Conservation (phyloP, 2,329 filamentous ascomycete genomes). For the Colletotrichum abscissum region DNA sequence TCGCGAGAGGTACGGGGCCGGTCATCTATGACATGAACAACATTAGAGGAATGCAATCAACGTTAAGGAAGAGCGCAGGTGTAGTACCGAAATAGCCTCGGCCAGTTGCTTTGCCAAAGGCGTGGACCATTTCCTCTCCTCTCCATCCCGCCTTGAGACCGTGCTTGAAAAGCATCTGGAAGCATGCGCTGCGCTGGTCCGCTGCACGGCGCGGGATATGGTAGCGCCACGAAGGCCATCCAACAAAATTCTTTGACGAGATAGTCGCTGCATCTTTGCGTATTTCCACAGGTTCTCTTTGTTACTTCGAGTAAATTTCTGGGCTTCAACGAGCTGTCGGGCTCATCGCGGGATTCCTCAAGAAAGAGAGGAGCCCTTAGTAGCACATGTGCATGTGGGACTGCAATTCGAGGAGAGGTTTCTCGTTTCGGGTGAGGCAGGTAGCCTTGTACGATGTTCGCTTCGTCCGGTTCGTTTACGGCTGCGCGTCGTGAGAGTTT, state of each 20-base stretch:
- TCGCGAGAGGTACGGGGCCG: conserved; percentile 89
- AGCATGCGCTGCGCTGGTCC: background rate
- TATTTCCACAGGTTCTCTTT: background rate
- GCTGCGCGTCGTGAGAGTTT: background rate
- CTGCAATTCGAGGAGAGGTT: background rate
- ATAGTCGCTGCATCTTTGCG: conserved; percentile 20
- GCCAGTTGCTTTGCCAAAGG: conserved; percentile 88
- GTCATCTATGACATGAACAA: conserved; percentile 63
- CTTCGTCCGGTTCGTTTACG: background rate
- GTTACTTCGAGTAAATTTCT: conserved; percentile 2
- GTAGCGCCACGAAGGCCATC: conserved; percentile 7
- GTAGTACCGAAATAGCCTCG: conserved; percentile 82
- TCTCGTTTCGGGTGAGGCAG: background rate
- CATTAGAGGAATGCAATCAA: background rate
- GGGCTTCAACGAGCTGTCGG: background rate
- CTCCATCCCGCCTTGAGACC: conserved; percentile 10
- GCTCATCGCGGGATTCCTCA: conserved; percentile 14
- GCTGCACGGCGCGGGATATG: background rate
- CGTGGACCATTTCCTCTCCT: conserved; percentile 83
- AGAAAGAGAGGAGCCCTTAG: background rate
- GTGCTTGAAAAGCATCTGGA: conserved; percentile 43
- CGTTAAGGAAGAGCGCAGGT: too few relatives aligned
- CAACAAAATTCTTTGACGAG: conserved; percentile 3
- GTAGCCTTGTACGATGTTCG: background rate
- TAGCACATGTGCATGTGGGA: conserved; percentile 19